Percentiles rank a stretch among this genome's conserved stretches.
These are phyloP conservation scores for Phytophthora fragariae DNA, from an alignment of 352 stramenopile species.

Conservation along the genomic window DNA sequence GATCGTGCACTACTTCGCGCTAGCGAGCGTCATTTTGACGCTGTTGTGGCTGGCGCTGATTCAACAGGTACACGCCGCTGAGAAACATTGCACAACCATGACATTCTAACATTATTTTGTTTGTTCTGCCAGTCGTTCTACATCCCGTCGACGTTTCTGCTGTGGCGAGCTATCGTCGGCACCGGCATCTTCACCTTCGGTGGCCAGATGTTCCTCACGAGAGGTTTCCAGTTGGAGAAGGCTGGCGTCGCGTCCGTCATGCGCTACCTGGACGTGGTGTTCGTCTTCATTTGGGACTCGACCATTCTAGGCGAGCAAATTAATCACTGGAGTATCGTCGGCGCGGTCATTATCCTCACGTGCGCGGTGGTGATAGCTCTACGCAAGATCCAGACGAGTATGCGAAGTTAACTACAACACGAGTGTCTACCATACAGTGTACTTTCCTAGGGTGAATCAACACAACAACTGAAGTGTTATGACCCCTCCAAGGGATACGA, in stretches of 20 bases:
- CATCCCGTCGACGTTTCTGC: slow-evolving; percentile 38
- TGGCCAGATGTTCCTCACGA: slow-evolving; percentile 65
- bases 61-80: slow-evolving; percentile 36
- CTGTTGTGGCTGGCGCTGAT: slow-evolving; percentile 47
- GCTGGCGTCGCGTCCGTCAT: slow-evolving; percentile 70
- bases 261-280: slow-evolving; percentile 77
- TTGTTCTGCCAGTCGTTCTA: slow-evolving; percentile 3
- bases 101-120: neutral
- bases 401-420: slow-evolving; percentile 3
- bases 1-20: slow-evolving; percentile 66
- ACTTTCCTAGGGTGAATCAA: too few relatives aligned
- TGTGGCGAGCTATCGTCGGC: slow-evolving; percentile 54
- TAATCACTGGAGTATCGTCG: slow-evolving; percentile 66
- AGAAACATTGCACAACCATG: neutral
- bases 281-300: slow-evolving; percentile 74
- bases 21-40: slow-evolving; percentile 50
- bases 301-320: slow-evolving; percentile 66
- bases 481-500: too few relatives aligned
- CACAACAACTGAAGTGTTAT: too few relatives aligned
- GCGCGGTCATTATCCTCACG: slow-evolving; percentile 57
- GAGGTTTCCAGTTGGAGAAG: slow-evolving; percentile 77
- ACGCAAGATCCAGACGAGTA: slow-evolving; percentile 39
- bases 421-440: too few relatives aligned
- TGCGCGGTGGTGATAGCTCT: slow-evolving; percentile 64
- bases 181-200: slow-evolving; percentile 52